Base-by-base conservation (phyloP, 768 basidiomycete genomes). In the Lactarius hengduanensis region DNA sequence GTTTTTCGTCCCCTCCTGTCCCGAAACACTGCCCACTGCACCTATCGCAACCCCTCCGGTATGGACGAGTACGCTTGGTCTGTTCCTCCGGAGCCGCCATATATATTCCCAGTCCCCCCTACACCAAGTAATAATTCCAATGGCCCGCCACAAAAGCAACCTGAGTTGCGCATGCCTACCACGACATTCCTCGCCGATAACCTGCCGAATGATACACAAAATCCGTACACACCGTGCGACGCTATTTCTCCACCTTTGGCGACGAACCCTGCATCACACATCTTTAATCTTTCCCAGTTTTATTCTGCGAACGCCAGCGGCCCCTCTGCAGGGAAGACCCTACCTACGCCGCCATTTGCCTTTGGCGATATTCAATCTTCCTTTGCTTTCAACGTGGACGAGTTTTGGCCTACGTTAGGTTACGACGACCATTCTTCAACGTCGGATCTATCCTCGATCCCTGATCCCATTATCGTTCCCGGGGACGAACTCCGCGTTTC, bases 201-300 rank as follows among this genome's bases (percentile, higher is more conserved):
- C n/a, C 22, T 3, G n/a, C 18, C 34, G 13, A n/a, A 26, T 22
- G 47, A 41, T 4, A 34, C 38, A 10, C 61, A 18, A 32, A 38
- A 32, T 22, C 28, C 34, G 22, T 58, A 38, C 57, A 16, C n/a
- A 28, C 30, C 47, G 7, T 54, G 57, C 47, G 11, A 61, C 20
- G 10, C 50, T 38, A n/a, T 30, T 43, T 58, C 61, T 13, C 4
- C 18, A 22, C 47, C 43, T 26, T 36, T 30, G 16, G 61, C 20
- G 18, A 15, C 11, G 10, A 45, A 18, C 30, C 36, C 53, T 4
- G 47, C 34, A 58, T 58, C 8, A 47, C 26, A 66, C 40, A 7
- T 30, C 43, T 59, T 66, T 40, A 40, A 61, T 61, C n/a, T 40
- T 22, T 62, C 56, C 22, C 65, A 62, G 61, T 11, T 58, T 53